Percentiles rank a stretch among this genome's conserved stretches.
These are phyloP conservation scores for Geotrichum europaeum DNA, from an alignment of 1,139 yeast species.

Conservation along the genomic window DNA sequence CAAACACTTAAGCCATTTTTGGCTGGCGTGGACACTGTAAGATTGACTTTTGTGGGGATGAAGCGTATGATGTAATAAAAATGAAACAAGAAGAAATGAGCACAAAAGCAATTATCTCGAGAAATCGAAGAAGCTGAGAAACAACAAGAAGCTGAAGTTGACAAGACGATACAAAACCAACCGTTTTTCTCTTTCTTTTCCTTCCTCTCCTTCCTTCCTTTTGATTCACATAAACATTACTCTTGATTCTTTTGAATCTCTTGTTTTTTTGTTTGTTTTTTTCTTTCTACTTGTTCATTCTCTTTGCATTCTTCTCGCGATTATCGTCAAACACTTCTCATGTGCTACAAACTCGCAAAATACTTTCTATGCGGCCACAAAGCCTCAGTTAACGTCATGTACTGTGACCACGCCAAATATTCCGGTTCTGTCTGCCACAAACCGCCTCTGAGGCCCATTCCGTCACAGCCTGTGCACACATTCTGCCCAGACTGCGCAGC, in stretches of 20 bases:
- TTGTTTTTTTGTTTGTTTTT: neutral
- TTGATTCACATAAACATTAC: neutral
- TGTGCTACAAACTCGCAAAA: slow-evolving; percentile 16
- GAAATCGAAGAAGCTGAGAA: neutral
- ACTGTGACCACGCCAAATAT: slow-evolving; percentile 13
- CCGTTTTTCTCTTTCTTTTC: neutral
- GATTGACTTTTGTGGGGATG: neutral
- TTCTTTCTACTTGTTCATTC: neutral
- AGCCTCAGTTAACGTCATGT: slow-evolving; percentile 16
- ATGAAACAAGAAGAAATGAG: neutral
- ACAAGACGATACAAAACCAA: neutral
- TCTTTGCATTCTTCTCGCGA: neutral
- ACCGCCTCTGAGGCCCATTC: slow-evolving; percentile 15
- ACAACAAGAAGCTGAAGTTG: neutral
- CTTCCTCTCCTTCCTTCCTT: neutral
- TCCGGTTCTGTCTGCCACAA: slow-evolving; percentile 17
- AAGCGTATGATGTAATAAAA: neutral
- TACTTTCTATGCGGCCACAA: slow-evolving; percentile 17
- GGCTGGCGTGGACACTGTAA: neutral
- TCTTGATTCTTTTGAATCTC: neutral
- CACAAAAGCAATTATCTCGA: neutral
- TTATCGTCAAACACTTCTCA: neutral
- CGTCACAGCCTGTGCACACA: slow-evolving; percentile 10
- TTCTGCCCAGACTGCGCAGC: slow-evolving; percentile 8
- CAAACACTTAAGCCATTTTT: neutral